Conservation (phyloP, 306 rosid species). For the Cicer judaicum region DNA sequence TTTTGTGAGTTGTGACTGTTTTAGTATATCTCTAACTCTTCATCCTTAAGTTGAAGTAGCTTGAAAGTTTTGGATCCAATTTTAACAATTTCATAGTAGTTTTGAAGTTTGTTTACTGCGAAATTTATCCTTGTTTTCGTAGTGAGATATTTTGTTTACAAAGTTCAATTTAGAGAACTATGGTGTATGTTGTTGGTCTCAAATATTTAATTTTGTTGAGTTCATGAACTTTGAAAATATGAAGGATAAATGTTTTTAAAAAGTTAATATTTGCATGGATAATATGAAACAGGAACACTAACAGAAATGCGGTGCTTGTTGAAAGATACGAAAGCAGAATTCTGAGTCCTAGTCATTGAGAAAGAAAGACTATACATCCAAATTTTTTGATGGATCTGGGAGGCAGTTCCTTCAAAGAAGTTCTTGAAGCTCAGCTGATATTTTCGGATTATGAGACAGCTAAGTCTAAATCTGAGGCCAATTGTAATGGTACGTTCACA, state of each 20-base stretch:
- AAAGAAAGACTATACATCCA: slow-evolving; percentile 44
- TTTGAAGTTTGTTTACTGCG: slow-evolving; percentile 6
- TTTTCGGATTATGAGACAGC: slow-evolving; percentile 62
- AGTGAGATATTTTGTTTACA: not conserved
- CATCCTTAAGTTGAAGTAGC: slow-evolving; percentile 21
- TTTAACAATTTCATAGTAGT: slow-evolving; percentile 32
- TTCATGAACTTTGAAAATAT: slow-evolving; percentile 15
- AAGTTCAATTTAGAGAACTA: not conserved
- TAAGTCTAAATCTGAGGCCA: slow-evolving; percentile 60
- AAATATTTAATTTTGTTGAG: slow-evolving; percentile 27
- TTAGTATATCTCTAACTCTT: slow-evolving; percentile 5
- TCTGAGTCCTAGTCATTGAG: slow-evolving; percentile 34
- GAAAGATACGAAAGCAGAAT: slow-evolving; percentile 41
- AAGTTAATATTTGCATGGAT: not conserved
- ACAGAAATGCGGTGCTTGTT: slow-evolving; percentile 41
- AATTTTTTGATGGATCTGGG: slow-evolving; percentile 68
- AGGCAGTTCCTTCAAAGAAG: slow-evolving; percentile 67
- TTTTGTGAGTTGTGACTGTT: slow-evolving; percentile 11
- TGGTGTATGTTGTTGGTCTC: slow-evolving; percentile 22
- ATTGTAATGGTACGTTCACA: slow-evolving; percentile 45
- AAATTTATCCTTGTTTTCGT: slow-evolving; percentile 8
- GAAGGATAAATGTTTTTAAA: not conserved
- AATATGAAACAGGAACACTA: slow-evolving; percentile 10
- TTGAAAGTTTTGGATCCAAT: slow-evolving; percentile 15
- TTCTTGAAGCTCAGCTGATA: slow-evolving; percentile 58